Conservation (phyloP, 192 early-diverging fungal species). For the Allomyces javanicus region DNA sequence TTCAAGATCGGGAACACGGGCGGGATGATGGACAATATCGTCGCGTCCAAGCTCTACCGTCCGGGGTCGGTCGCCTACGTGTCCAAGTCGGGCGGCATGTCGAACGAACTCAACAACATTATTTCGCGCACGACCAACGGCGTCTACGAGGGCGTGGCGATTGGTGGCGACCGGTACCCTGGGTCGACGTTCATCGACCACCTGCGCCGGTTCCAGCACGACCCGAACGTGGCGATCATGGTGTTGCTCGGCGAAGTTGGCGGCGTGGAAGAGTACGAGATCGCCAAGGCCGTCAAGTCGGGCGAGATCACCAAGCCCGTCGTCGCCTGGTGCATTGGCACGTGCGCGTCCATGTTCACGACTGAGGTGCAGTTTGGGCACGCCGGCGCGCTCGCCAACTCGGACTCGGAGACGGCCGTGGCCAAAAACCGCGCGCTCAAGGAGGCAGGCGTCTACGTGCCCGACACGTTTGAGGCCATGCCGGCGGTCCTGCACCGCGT, state of each 20-base stretch:
- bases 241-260: constrained; percentile 93
- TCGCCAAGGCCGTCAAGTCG: constrained; percentile 74
- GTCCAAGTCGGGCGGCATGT: constrained; percentile 98
- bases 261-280: constrained; percentile 89
- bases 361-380: constrained; percentile 99
- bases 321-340: constrained; percentile 98
- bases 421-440: constrained; percentile 83
- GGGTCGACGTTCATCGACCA: constrained; percentile 98
- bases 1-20: constrained; percentile 99
- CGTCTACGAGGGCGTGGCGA: constrained; percentile 96
- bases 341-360: constrained; percentile 96
- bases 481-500: constrained; percentile 58
- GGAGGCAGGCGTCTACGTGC: constrained; percentile 72
- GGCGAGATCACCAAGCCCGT: constrained; percentile 93
- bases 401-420: constrained; percentile 84
- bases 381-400: constrained; percentile 90
- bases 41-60: constrained; percentile 89
- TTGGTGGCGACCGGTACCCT: constrained; percentile 97
- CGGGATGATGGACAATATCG: constrained; percentile 99
- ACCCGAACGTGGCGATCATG: constrained; percentile 84
- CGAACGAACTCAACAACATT: constrained; percentile 99
- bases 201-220: constrained; percentile 79
- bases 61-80: constrained; percentile 93
- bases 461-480: constrained; percentile 88
- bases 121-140: constrained; percentile 88